Conservation (phyloP, 2,329 filamentous ascomycete genomes). For the Fusarium duplospermum region DNA sequence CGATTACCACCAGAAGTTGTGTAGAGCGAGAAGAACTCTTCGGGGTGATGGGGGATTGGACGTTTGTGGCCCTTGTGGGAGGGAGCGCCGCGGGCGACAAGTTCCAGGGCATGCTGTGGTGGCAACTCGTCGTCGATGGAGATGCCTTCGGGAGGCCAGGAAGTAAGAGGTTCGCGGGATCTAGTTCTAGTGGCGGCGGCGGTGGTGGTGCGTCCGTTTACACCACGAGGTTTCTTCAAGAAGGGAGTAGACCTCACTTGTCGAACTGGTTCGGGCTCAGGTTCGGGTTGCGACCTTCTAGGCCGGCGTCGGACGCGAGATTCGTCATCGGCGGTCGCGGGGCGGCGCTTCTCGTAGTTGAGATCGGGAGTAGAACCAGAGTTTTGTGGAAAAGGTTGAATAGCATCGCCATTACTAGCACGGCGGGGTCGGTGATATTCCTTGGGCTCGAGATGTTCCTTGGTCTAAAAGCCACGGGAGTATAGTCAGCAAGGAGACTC, state of each 20-base stretch:
- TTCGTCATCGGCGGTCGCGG: conserved; percentile 33
- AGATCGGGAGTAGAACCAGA: conserved; percentile 54
- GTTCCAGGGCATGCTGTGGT: conserved; percentile 65
- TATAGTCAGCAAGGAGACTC: conserved; percentile 18
- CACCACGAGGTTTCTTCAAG: conserved; percentile 26
- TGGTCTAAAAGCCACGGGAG: conserved; percentile 13
- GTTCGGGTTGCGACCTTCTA: conserved; percentile 53
- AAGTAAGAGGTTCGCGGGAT: conserved; percentile 53
- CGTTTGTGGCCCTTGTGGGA: conserved; percentile 66
- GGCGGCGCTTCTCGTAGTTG: conserved; percentile 29
- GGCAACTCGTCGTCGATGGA: conserved; percentile 62
- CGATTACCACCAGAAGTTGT: conserved; percentile 60
- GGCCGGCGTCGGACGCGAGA: conserved; percentile 54
- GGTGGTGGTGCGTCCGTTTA: conserved; percentile 28
- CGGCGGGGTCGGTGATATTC: conserved; percentile 37
- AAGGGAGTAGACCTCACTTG: conserved; percentile 25
- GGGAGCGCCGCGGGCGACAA: conserved; percentile 69
- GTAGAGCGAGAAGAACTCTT: conserved; percentile 68
- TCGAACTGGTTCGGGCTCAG: conserved; percentile 30
- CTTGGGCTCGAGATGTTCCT: conserved; percentile 26
- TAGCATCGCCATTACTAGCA: conserved; percentile 31
- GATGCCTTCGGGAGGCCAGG: conserved; percentile 69
- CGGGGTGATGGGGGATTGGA: conserved; percentile 64
- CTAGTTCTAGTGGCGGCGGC: neutral
- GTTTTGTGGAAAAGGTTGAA: conserved; percentile 25